phyloP scores from a whole-genome alignment of 352 stramenopile species.

The Phytopythium oedochilum region DNA sequence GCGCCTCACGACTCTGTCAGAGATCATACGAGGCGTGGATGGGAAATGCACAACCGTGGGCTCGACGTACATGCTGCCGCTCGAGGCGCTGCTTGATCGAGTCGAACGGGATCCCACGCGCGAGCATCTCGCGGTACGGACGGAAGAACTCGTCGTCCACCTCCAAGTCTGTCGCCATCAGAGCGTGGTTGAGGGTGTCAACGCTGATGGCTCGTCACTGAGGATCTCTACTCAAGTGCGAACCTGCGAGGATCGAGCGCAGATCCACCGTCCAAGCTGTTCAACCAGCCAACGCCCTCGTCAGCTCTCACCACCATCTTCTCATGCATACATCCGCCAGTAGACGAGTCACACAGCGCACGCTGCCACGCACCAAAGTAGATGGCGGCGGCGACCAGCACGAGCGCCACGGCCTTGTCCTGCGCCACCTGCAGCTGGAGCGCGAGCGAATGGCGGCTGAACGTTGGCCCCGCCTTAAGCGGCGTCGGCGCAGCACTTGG shows the following conservation, averaged over 20 bases:
- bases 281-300: not conserved
- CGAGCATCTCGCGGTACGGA: conserved; percentile 58
- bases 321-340: too few species aligned
- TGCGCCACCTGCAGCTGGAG: conserved; percentile 44
- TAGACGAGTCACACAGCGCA: too few species aligned
- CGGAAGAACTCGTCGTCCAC: conserved; percentile 43
- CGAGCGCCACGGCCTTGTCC: conserved; percentile 55
- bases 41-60: not conserved
- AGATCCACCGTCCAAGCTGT: conserved; percentile 49
- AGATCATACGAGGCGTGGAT: not conserved
- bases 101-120: conserved; percentile 52
- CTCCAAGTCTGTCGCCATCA: conserved; percentile 33
- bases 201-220: too few species aligned
- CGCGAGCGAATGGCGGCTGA: conserved; percentile 49
- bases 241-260: conserved; percentile 33
- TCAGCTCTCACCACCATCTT: too few species aligned
- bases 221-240: not conserved
- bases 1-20: conserved; percentile 1
- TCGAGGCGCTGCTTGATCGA: conserved; percentile 69
- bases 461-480: conserved; percentile 18
- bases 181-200: not conserved
- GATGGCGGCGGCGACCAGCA: conserved; percentile 39
- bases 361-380: conserved; percentile 41
- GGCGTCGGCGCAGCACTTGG: not conserved
- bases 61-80: conserved; percentile 44